phyloP scores from a whole-genome alignment of 2,329 filamentous ascomycete genomes.

The Sarocladium kiliense region DNA sequence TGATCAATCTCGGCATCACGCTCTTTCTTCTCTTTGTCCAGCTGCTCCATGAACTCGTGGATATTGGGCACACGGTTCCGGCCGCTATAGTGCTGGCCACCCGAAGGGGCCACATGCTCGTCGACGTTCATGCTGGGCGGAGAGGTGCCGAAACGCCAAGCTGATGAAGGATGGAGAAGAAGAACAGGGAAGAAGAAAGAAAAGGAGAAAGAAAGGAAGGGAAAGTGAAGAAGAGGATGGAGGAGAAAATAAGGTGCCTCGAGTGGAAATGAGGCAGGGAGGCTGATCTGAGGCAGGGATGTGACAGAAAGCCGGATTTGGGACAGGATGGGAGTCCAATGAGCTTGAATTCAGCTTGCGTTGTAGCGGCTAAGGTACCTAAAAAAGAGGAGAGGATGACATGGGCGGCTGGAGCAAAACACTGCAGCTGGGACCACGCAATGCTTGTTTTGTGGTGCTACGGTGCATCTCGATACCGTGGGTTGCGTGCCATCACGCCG shows the following conservation, averaged over 20 bases:
- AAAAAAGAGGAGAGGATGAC: constrained; percentile 2
- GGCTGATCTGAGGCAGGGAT: neutral
- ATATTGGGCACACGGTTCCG: constrained; percentile 83
- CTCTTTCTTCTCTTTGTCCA: constrained; percentile 74
- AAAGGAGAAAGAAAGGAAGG: neutral
- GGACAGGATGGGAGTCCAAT: neutral
- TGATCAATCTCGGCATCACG: constrained; percentile 69
- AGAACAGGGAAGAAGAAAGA: neutral
- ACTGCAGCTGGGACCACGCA: neutral
- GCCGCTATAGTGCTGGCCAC: constrained; percentile 70
- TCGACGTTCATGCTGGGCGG: constrained; percentile 29
- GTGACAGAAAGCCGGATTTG: constrained; percentile 4
- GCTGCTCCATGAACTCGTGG: constrained; percentile 70
- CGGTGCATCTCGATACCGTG: too few species aligned
- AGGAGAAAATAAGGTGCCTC: neutral
- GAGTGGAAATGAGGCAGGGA: neutral
- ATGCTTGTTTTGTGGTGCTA: constrained; percentile 7
- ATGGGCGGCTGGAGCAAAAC: constrained; percentile 4
- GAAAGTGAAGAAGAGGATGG: neutral
- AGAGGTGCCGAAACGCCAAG: neutral
- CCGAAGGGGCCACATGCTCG: constrained; percentile 37
- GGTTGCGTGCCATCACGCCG: neutral
- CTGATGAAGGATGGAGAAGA: neutral
- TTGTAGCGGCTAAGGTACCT: neutral
- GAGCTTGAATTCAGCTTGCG: neutral